Conservation (phyloP, 208 protist species). For the Strigomonas culicis region DNA sequence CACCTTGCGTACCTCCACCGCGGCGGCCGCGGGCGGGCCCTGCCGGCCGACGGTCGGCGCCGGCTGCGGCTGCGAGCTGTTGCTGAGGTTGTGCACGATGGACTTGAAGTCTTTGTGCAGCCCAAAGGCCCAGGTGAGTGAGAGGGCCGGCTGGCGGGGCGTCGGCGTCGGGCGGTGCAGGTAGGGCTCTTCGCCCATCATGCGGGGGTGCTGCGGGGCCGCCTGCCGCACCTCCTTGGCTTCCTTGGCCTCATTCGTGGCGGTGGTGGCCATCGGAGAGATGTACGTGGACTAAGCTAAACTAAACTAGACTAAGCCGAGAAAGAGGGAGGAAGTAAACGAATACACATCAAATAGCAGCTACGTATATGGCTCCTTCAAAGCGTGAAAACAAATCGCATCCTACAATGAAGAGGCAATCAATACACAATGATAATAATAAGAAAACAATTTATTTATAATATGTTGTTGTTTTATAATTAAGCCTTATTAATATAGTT, state of each 20-base stretch:
- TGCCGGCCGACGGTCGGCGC: background rate
- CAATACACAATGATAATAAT: too few relatives aligned
- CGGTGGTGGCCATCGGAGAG: constrained; percentile 2
- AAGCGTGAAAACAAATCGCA: too few relatives aligned
- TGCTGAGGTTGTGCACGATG: constrained; percentile 87
- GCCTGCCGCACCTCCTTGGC: background rate
- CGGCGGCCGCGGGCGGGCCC: background rate
- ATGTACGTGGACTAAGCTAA: background rate
- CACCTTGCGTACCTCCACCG: constrained; percentile 55
- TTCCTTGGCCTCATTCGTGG: background rate
- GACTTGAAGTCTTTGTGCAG: constrained; percentile 88
- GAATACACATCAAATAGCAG: too few relatives aligned
- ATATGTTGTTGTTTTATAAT: too few relatives aligned
- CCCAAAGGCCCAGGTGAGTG: constrained; percentile 89
- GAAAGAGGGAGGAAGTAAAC: constrained; percentile 7
- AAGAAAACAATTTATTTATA: too few relatives aligned
- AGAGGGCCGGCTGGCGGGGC: constrained; percentile 53
- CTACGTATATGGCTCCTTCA: too few relatives aligned
- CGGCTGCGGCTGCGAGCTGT: background rate
- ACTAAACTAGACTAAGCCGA: background rate
- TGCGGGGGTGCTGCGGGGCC: background rate
- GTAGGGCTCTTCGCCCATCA: constrained; percentile 20
- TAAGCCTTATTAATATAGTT: too few relatives aligned
- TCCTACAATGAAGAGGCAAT: too few relatives aligned
- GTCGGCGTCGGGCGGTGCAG: constrained; percentile 22